A percentile compares a stretch with the other conserved stretches of the same genome.
Evolutionary conservation across 2,329 filamentous ascomycete genomes (phyloP).

Genomic region (Gnomoniopsis smithogilvyi): DNA sequence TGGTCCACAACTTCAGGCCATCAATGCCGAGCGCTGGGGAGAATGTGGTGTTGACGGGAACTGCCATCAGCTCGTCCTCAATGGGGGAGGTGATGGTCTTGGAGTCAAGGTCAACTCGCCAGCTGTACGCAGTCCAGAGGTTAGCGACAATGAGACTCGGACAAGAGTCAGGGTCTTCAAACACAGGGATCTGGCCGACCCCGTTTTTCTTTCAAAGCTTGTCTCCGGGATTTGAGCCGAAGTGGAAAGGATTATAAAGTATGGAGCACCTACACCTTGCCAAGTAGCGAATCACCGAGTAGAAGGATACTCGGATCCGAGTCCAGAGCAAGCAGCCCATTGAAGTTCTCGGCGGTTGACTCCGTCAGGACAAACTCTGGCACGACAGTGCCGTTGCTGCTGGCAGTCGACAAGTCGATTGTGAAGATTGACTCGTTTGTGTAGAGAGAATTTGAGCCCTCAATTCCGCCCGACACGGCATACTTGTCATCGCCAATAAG

Average conservation of each 20-base stretch:
- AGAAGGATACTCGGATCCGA: slow-evolving; percentile 9
- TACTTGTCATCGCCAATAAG: slow-evolving; percentile 7
- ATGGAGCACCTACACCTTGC: not conserved
- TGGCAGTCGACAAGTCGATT: slow-evolving; percentile 1
- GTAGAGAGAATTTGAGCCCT: slow-evolving; percentile 6
- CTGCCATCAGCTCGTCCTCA: slow-evolving; percentile 6
- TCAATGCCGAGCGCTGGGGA: slow-evolving; percentile 10
- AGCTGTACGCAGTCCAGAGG: not conserved
- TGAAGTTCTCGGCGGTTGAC: slow-evolving; percentile 14
- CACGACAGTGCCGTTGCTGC: not conserved
- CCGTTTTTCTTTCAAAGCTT: too few relatives aligned
- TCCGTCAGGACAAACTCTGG: slow-evolving; percentile 3
- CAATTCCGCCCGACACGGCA: slow-evolving; percentile 8
- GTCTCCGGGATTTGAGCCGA: too few relatives aligned
- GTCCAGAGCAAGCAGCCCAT: slow-evolving; percentile 13
- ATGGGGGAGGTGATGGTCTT: slow-evolving; percentile 2
- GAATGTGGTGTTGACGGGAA: slow-evolving; percentile 1
- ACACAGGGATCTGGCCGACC: too few relatives aligned
- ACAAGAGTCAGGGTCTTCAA: too few relatives aligned
- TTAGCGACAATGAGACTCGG: too few relatives aligned
- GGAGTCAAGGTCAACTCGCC: slow-evolving; percentile 10
- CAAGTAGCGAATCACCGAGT: slow-evolving; percentile 9
- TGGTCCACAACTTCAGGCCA: slow-evolving; percentile 9
- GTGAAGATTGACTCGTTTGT: slow-evolving; percentile 18
- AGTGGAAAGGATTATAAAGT: too few relatives aligned